Base-by-base conservation (phyloP, 768 basidiomycete genomes). In the Suillus ampliporus region DNA sequence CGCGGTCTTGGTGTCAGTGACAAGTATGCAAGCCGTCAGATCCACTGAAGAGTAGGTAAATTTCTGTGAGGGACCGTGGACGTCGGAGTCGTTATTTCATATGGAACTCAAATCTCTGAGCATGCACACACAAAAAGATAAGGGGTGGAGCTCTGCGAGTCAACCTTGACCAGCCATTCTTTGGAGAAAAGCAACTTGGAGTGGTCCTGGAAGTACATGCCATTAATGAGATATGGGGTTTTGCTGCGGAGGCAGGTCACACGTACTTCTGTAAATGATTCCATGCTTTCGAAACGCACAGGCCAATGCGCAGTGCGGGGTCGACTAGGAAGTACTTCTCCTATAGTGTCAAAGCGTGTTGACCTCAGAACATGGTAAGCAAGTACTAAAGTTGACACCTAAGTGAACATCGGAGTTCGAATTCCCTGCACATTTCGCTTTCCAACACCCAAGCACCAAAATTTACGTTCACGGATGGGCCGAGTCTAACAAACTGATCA, bases 111-210 rank as follows among this genome's bases (percentile, higher is more conserved):
- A 58, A 46, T n/a, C 40, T 40, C 56, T 41, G 14, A 52, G 23
- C 21, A 57, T 47, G n/a, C 51, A 86, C 88, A 68, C 72, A 92
- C 91, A 69, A 92, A 77, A 66, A 93, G 83, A 75, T 92, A 92
- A 38, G 90, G 87, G 2, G 80, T 85, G 1, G 89, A 87, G 17
- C 78, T 83, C 50, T 78, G 78, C 41, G 79, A 77, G 69, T 92
- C 87, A 57, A 83, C 77, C 72, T 89, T 91, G 37, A 84, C 85
- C 14, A 92, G 79, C 91, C 91, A 93, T 73, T 92, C 90, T 71
- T 87, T 89, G 61, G 77, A 77, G 34, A 89, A 76, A 37, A 92
- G 80, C 38, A 74, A 71, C 59, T 85, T 86, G 38, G 82, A 77
- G 60, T 86, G 80, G 53, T 86, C 84, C 90, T 92, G 37, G 17